phyloP scores from a whole-genome alignment of 495 filamentous ascomycete species.

The Podospora australis region DNA sequence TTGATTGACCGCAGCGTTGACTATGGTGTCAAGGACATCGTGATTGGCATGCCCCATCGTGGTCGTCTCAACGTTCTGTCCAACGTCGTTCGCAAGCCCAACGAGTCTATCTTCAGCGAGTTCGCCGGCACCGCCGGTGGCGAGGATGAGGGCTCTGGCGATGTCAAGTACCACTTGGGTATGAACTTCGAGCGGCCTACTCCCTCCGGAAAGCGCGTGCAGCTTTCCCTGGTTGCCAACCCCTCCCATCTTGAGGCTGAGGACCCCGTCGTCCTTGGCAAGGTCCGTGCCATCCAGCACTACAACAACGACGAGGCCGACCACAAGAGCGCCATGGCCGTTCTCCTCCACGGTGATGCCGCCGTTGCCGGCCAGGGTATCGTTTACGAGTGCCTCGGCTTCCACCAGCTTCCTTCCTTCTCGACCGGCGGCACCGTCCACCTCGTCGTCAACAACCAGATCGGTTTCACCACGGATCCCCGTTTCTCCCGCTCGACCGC shows the following conservation, averaged over 20 bases:
- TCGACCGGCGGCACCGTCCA: slow-evolving; percentile 97
- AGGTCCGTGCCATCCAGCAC: slow-evolving; percentile 96
- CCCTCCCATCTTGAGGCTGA: slow-evolving; percentile 98
- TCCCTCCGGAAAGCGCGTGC: slow-evolving; percentile 95
- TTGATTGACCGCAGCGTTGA: slow-evolving; percentile 97
- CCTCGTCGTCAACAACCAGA: slow-evolving; percentile 98
- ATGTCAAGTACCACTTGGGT: slow-evolving; percentile 98
- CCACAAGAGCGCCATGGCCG: slow-evolving; percentile 86
- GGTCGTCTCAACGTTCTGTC: slow-evolving; percentile 95
- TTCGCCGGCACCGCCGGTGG: slow-evolving; percentile 86
- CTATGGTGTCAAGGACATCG: slow-evolving; percentile 96
- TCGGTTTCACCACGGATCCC: slow-evolving; percentile 99
- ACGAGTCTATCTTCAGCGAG: slow-evolving; percentile 98
- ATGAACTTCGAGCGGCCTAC: slow-evolving; percentile 99
- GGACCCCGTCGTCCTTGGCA: slow-evolving; percentile 94
- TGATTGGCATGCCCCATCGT: slow-evolving; percentile 99
- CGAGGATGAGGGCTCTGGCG: slow-evolving; percentile 91
- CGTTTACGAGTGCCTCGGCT: slow-evolving; percentile 97
- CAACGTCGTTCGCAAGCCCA: slow-evolving; percentile 97
- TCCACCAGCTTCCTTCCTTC: slow-evolving; percentile 90
- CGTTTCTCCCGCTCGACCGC: slow-evolving; percentile 94
- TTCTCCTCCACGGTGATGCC: slow-evolving; percentile 93
- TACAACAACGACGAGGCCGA: slow-evolving; percentile 94
- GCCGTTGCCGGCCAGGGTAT: slow-evolving; percentile 94
- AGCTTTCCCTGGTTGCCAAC: slow-evolving; percentile 96